A percentile compares a stretch with the other conserved stretches of the same genome.
These are phyloP conservation scores for Ramaria sp. DNA, from an alignment of 768 basidiomycete species.

Conservation along the genomic window DNA sequence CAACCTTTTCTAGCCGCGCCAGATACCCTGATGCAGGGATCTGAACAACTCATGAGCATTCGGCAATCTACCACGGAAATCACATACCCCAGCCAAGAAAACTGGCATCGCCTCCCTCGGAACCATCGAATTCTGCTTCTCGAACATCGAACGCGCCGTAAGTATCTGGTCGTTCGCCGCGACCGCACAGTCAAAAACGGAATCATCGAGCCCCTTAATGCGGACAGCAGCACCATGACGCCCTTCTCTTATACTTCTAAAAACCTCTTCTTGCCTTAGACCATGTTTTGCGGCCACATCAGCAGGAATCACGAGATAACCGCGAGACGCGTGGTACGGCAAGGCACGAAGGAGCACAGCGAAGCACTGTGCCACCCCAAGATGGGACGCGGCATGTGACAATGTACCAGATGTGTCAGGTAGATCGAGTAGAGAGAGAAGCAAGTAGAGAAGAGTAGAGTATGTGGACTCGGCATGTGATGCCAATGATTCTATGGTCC, in stretches of 20 bases:
- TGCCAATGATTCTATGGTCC: constrained; percentile 56
- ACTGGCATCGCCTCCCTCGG: constrained; percentile 55
- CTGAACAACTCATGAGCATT: constrained; percentile 25
- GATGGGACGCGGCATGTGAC: constrained; percentile 73
- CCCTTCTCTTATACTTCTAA: constrained; percentile 34
- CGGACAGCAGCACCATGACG: constrained; percentile 17
- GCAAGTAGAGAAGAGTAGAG: constrained; percentile 65
- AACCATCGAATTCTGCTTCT: constrained; percentile 27
- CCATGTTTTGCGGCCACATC: constrained; percentile 73
- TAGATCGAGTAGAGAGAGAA: constrained; percentile 56
- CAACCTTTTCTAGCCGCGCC: constrained; percentile 49
- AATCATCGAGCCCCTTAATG: constrained; percentile 58
- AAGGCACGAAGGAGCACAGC: constrained; percentile 63
- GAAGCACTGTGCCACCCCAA: constrained; percentile 66
- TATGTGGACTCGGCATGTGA: constrained; percentile 74
- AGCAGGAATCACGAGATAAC: constrained; percentile 67
- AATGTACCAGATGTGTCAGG: constrained; percentile 33
- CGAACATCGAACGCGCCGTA: constrained; percentile 63
- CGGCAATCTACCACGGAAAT: background rate
- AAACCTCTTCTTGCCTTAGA: constrained; percentile 72
- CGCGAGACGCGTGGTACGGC: constrained; percentile 64
- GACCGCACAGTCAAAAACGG: constrained; percentile 76
- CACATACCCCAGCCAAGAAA: constrained; percentile 61
- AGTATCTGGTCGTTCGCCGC: constrained; percentile 70
- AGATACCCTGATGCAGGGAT: constrained; percentile 61